These are phyloP conservation scores for Xylaria sp. DNA, from an alignment of 2,329 filamentous ascomycete species.

Conservation along the genomic window DNA sequence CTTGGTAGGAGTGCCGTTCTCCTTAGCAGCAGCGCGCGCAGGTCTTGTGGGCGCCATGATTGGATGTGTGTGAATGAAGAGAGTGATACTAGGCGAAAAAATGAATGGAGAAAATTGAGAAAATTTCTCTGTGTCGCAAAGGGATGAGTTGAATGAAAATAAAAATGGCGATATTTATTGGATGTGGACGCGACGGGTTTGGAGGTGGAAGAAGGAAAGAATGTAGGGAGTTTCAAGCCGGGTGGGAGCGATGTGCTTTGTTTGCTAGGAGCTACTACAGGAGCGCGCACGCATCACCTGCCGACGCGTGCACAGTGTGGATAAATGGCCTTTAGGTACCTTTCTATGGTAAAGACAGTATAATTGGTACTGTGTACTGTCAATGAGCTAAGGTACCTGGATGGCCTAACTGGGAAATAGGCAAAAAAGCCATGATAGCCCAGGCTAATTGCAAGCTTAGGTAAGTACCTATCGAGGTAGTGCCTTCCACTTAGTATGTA, in stretches of 20 bases:
- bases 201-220: constrained; percentile 13
- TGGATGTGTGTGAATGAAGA: constrained; percentile 12
- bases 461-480: not conserved
- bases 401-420: constrained; percentile 1
- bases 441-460: not conserved
- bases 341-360: not conserved
- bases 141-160: not conserved
- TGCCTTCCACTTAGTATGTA: too few species aligned
- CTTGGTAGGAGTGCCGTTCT: constrained; percentile 41
- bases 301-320: constrained; percentile 12
- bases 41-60: constrained; percentile 46
- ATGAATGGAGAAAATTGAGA: constrained; percentile 6
- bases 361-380: not conserved
- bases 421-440: not conserved
- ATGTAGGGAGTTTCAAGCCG: constrained; percentile 8
- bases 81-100: not conserved
- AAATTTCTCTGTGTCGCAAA: not conserved
- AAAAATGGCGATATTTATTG: constrained; percentile 13
- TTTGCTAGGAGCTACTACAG: constrained; percentile 9
- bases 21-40: constrained; percentile 36
- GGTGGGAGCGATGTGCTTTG: constrained; percentile 12
- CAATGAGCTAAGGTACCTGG: not conserved
- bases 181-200: constrained; percentile 26
- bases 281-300: constrained; percentile 13
- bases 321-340: not conserved